phyloP scores from a whole-genome alignment of 345 rosid genomes.

The Camelina hispida region DNA sequence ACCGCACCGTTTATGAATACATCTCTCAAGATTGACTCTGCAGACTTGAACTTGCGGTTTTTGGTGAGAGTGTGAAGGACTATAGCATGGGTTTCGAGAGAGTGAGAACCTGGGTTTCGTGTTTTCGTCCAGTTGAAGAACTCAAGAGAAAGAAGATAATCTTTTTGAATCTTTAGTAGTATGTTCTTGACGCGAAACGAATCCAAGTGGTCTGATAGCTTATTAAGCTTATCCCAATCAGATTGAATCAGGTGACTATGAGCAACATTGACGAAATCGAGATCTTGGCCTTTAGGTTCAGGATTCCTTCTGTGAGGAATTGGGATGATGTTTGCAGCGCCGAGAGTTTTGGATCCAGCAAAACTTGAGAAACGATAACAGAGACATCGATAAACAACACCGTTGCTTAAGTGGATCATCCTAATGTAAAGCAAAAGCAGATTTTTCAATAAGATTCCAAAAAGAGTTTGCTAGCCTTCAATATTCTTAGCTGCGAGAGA shows the following conservation, averaged over 20 bases:
- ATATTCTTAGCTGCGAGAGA: slow-evolving; percentile 12
- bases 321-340: slow-evolving; percentile 52
- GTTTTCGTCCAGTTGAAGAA: slow-evolving; percentile 71
- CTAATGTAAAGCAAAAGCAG: not conserved
- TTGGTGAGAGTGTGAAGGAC: slow-evolving; percentile 74
- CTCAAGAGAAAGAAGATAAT: slow-evolving; percentile 70
- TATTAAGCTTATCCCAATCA: slow-evolving; percentile 71
- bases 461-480: not conserved
- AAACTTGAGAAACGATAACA: slow-evolving; percentile 46
- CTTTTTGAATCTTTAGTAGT: slow-evolving; percentile 65
- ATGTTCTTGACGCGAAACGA: slow-evolving; percentile 66
- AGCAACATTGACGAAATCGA: slow-evolving; percentile 79
- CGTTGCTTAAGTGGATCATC: slow-evolving; percentile 23
- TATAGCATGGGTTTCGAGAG: slow-evolving; percentile 64
- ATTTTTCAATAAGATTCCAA: not conserved
- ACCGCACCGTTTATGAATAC: slow-evolving; percentile 34
- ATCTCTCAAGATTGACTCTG: slow-evolving; percentile 60
- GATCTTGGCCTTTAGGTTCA: slow-evolving; percentile 75
- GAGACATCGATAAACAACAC: slow-evolving; percentile 9
- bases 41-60: slow-evolving; percentile 71
- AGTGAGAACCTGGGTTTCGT: slow-evolving; percentile 52
- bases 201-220: slow-evolving; percentile 51
- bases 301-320: slow-evolving; percentile 70
- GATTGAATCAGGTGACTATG: slow-evolving; percentile 85
- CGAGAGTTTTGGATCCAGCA: slow-evolving; percentile 32